Percentiles rank a stretch among this genome's conserved stretches.
Conservation (phyloP, 1,139 yeast species). For the Taphrina communis region DNA sequence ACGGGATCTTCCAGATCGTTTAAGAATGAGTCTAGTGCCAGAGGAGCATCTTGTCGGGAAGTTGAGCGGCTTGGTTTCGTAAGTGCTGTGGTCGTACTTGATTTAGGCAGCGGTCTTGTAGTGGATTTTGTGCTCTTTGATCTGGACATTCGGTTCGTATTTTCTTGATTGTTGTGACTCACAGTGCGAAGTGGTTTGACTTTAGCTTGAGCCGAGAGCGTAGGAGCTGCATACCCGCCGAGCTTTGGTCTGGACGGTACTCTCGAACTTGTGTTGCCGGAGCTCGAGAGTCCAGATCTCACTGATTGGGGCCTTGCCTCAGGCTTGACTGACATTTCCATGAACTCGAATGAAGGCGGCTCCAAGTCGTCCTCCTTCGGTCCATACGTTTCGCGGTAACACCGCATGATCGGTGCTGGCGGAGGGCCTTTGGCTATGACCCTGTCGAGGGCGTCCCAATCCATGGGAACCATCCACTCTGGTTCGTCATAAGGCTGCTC, state of each 20-base stretch:
- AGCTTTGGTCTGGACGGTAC: neutral
- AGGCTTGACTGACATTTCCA: neutral
- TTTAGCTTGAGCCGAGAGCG: conserved; percentile 30
- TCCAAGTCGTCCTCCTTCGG: neutral
- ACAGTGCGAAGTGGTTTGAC: conserved; percentile 4
- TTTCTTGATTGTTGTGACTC: neutral
- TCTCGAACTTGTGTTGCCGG: neutral
- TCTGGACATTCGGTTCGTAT: neutral
- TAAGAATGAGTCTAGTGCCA: neutral
- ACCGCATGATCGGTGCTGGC: neutral
- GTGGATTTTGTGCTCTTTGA: neutral
- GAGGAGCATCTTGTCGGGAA: neutral
- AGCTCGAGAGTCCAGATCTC: conserved; percentile 5
- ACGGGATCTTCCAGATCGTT: neutral
- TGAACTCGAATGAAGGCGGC: neutral
- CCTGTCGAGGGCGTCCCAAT: conserved; percentile 28
- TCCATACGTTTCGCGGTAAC: neutral
- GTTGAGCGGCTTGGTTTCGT: neutral
- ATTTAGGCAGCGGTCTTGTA: neutral
- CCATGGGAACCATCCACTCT: conserved; percentile 35
- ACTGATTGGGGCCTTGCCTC: neutral
- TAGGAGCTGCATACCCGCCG: conserved; percentile 32
- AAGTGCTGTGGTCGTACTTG: neutral
- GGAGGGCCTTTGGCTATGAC: neutral
- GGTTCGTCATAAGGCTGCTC: conserved; percentile 35